Evolutionary conservation across 2,329 filamentous ascomycete genomes (phyloP).

Genomic region (Chaetomium olivaceum): DNA sequence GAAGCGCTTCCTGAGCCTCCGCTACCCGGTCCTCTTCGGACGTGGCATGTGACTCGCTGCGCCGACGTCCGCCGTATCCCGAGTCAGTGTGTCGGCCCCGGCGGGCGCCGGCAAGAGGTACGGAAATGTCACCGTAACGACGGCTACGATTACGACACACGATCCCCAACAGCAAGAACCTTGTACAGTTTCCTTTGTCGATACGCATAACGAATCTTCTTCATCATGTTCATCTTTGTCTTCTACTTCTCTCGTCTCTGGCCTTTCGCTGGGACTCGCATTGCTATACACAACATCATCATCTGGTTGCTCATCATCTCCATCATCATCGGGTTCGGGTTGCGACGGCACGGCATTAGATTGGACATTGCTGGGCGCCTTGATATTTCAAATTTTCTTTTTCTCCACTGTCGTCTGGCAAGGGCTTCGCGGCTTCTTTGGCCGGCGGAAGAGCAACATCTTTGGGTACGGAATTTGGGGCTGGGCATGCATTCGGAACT

Average conservation of each 20-base stretch:
- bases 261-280: constrained; percentile 24
- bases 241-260: constrained; percentile 16
- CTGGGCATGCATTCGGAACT: constrained; percentile 18
- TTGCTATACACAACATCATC: constrained; percentile 25
- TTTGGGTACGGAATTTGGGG: constrained; percentile 15
- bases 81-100: constrained; percentile 21
- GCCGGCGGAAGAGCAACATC: constrained; percentile 5
- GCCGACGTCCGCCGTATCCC: constrained; percentile 14
- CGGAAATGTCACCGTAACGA: not conserved
- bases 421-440: constrained; percentile 11
- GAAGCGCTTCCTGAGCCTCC: constrained; percentile 30
- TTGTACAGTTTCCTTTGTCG: constrained; percentile 33
- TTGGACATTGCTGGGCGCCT: constrained; percentile 28
- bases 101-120: constrained; percentile 3
- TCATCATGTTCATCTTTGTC: constrained; percentile 12
- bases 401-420: constrained; percentile 27
- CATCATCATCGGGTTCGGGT: constrained; percentile 13
- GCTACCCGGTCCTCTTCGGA: constrained; percentile 28
- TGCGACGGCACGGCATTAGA: constrained; percentile 25
- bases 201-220: constrained; percentile 19
- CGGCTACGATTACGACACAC: constrained; percentile 15
- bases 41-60: constrained; percentile 31
- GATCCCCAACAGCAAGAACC: constrained; percentile 29
- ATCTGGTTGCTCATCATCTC: constrained; percentile 7
- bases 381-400: constrained; percentile 30